Evolutionary conservation across 805 yeast species (phyloP), one percentile per base, ranked within the genome.

Genomic region (Kluyveromyces lactis): DNA sequence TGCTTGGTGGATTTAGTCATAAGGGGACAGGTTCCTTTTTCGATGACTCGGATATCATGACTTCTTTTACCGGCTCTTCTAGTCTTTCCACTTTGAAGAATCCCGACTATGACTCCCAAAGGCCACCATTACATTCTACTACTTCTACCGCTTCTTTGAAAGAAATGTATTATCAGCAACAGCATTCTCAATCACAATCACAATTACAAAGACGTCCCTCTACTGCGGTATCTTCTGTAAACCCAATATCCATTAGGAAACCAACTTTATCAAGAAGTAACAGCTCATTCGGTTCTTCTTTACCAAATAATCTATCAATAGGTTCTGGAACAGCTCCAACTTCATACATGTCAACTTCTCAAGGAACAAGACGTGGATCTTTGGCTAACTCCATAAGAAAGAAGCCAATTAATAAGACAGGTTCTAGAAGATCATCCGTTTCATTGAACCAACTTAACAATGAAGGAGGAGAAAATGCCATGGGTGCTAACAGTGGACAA

Each of bases 71-170:
- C 12, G 37, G 30, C 21, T 15, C 30, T 15, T 34, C 37, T 12
- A 34, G 37, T 24, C 15, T 34, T 17, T 34, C 37, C 4, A 34
- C 37, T n/a, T 34, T 34, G 15, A 34, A 34, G 18, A 34, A 34
- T 26, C 30, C 37, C 12, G 37, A 34, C 7, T 26, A 15, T 13
- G 37, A 37, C n/a, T 34, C 46, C 3, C 29, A 39, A 17, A 32
- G 35, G 15, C 33, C 42, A 11, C 33, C 42, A 9, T 39, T 43
- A n/a, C 46, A 43, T 30, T 42, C 46, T 8, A 40, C 46, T 9
- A 43, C 42, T 4, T 43, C 46, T 6, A 37, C 32, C 17, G 34
- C 41, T 13, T 43, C 46, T 7, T 27, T 43, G 17, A 30, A 39
- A n/a, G 46, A 43, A 13, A 18, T 43, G 4, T 36, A 40, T 27